Evolutionary conservation across 495 filamentous ascomycete species (phyloP).

Genomic region (Aspergillus cavernicola): DNA sequence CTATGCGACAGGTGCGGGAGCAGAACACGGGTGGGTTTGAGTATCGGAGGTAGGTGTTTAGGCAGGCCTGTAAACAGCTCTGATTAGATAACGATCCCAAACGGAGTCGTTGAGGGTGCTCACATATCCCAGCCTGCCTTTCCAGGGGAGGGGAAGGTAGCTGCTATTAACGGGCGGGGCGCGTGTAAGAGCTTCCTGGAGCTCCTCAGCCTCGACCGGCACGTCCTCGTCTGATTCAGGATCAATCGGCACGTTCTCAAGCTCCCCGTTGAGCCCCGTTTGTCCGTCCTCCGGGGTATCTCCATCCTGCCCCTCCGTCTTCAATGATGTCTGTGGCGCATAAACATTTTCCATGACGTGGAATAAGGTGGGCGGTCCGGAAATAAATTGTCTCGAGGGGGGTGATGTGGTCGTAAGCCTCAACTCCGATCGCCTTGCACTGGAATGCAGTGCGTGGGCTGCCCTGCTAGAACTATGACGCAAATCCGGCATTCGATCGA

Average conservation of each 20-base stretch:
- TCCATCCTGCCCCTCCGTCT: background rate
- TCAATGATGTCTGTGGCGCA: background rate
- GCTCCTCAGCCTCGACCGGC: conserved; percentile 38
- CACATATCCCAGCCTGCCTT: conserved; percentile 87
- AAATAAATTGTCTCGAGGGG: conserved; percentile 2
- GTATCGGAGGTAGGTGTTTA: conserved; percentile 88
- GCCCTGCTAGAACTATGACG: conserved; percentile 9
- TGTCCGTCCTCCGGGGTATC: background rate
- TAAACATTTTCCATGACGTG: background rate
- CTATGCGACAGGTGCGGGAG: conserved; percentile 87
- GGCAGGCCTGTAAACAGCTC: conserved; percentile 59
- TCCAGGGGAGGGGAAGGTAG: conserved; percentile 88
- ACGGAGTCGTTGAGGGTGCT: conserved; percentile 21
- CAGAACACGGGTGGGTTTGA: conserved; percentile 85
- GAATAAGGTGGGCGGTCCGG: conserved; percentile 1
- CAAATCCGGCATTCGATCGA: conserved; percentile 10
- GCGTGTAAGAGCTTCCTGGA: conserved; percentile 51
- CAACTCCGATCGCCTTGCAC: background rate
- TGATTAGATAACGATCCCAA: conserved; percentile 4
- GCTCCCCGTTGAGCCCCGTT: background rate
- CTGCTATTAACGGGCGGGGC: conserved; percentile 79
- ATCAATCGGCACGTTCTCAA: conserved; percentile 25
- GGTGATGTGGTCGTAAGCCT: conserved; percentile 10
- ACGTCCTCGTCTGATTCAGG: conserved; percentile 48
- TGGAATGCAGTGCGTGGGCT: conserved; percentile 10